Conservation (phyloP, 2,329 filamentous ascomycete species). For the Exserohilum rostratum region DNA sequence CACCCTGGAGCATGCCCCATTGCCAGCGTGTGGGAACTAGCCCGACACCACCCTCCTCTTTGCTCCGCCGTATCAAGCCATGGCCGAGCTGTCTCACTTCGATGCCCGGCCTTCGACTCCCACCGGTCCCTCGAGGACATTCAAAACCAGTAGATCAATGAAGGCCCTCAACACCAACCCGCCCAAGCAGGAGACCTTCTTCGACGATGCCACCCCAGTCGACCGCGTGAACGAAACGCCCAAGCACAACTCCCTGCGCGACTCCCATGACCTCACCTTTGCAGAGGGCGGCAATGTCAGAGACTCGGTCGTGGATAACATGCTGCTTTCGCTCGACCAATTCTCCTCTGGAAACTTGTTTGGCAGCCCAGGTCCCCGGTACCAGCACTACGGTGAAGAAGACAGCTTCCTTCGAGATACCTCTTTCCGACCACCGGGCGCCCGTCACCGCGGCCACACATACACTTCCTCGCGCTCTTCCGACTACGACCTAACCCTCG, state of each 20-base stretch:
- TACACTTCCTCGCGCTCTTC: constrained; percentile 66
- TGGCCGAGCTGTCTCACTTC: constrained; percentile 33
- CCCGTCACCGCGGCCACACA: constrained; percentile 63
- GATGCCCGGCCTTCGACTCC: constrained; percentile 39
- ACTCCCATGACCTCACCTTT: constrained; percentile 87
- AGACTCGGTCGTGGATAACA: constrained; percentile 92
- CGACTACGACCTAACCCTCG: constrained; percentile 55
- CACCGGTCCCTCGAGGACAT: constrained; percentile 32
- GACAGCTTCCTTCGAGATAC: constrained; percentile 45
- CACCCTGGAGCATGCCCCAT: constrained; percentile 41
- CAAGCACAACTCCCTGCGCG: constrained; percentile 43
- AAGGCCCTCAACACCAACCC: constrained; percentile 40
- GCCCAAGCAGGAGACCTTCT: constrained; percentile 41
- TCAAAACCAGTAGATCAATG: constrained; percentile 32
- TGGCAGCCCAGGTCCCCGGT: constrained; percentile 23
- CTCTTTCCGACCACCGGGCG: constrained; percentile 37
- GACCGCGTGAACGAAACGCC: constrained; percentile 29
- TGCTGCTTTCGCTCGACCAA: constrained; percentile 91
- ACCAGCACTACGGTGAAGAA: constrained; percentile 51
- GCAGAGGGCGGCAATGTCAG: constrained; percentile 70
- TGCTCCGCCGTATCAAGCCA: constrained; percentile 19
- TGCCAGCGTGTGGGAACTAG: constrained; percentile 22
- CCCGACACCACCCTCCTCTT: constrained; percentile 24
- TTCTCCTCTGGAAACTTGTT: constrained; percentile 34
- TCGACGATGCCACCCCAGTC: constrained; percentile 46